Evolutionary conservation across 2,329 filamentous ascomycete genomes (phyloP), one percentile per base, ranked within the genome.

Genomic region (Ascochyta viciae-villosae): DNA sequence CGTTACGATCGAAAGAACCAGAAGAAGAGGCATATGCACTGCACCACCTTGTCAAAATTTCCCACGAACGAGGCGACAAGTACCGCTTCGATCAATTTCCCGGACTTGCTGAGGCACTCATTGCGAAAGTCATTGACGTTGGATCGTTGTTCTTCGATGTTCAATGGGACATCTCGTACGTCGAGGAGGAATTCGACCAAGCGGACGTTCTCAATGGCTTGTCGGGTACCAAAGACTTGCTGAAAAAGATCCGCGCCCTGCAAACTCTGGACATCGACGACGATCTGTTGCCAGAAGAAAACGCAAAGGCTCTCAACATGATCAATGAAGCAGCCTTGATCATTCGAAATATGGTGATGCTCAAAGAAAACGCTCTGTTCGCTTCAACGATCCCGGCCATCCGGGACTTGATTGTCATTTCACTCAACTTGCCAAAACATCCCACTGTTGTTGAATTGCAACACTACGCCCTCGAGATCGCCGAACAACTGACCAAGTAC

Each of bases 71-170:
- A 39, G 94, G 94, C 41, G 95, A 98, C 73, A 96, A 96, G 76
- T 97, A 96, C 77, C 90, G 91, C 58, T 97, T 98, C 64, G 92
- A 96, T 66, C 90, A 91, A 5, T 98, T 97, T 65, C 89, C 91
- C 1, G 89, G 91, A 9, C 83, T 99, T 26, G 91, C 92, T 0
- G 95, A 98, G 75, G 90, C 91, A 3, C 83, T 99, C 9, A 87
- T 96, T 51, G 89, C 92, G 58, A 96, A 96, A 71, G 88, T 90
- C 2, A 81, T 97, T 45, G 87, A 93, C 60, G 84, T 96, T 37
- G 89, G 89, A 52, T 84, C 82, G 42, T 78, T 96, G 12, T 96
- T 93, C 76, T 95, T 92, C 71, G 83, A 95, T 48, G 84, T 96
- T 22, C 83, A 88, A 54, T 98, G 92, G 91, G 85, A 87, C 37